Base-by-base conservation (phyloP, 805 yeast species). In the Candida yuanshanica region DNA sequence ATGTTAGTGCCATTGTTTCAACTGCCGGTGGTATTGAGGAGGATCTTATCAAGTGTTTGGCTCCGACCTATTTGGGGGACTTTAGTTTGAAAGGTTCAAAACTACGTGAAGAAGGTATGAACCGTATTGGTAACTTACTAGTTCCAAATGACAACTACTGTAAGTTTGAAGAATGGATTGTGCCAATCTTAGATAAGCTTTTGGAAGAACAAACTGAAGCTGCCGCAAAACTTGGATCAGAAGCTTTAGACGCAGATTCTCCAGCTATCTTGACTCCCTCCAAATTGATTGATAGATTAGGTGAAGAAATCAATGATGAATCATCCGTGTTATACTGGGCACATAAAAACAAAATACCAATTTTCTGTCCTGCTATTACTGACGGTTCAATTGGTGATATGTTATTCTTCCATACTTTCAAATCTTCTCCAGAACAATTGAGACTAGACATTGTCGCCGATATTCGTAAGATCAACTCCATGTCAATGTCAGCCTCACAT, bases 351-450 rank as follows among this genome's bases (percentile, higher is more conserved):
- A 67, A 89, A 56, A 93, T 93, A 47, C 99, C 99, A 14, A 78
- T 93, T 31, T 93, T 93, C 66, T 93, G 98, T 64, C 99, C 99
- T 17, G 93, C 98, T 3, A 70, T 93, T 44, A 93, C 99, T 5
- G 99, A 93, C 66, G 99, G 99, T 17, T 88, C 96, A 35, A 85
- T 93, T 55, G 99, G 99, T 51, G 99, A 93, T 61, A 93, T 93
- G 99, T 75, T 93, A 45, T 93, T 93, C 62, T 93, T 93, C 84
- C 98, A 93, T 65, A 91, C 99, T 14, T 93, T 89, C 75, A 89
- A 88, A 64, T 76, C 96, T 2, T 83, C 95, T 34, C 97, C 97
- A 35, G 80, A 79, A 53, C 95, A 89, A 58, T 68, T 95, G 45
- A 78, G 95, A 63, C 69, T 93, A 35, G 99, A 93, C 64, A 81